Conservation (phyloP, 31 red algal genomes). For the Asparagopsis taxiformis region DNA sequence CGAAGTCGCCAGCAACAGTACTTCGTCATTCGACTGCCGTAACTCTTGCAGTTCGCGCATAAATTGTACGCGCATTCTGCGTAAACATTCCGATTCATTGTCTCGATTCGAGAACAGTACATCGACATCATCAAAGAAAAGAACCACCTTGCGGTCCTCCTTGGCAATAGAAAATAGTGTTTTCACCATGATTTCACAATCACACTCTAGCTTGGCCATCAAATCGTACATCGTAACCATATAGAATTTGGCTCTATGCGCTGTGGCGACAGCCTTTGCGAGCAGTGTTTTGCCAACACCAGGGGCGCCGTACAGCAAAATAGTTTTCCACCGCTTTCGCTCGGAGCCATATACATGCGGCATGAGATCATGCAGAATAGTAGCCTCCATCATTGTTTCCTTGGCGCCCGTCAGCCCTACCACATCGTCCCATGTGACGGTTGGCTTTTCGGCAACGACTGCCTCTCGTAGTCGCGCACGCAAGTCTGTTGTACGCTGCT, state of each 20-base stretch:
- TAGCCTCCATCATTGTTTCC: conserved; percentile 72
- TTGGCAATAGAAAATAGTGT: conserved; percentile 61
- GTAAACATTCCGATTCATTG: no score
- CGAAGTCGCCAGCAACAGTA: conserved; percentile 71
- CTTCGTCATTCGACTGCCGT: no score
- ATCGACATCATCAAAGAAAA: conserved; percentile 74
- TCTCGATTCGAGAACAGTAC: no score
- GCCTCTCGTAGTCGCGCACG: conserved; percentile 35
- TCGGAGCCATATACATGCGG: conserved; percentile 49
- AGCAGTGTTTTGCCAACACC: conserved; percentile 67
- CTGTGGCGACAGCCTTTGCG: conserved; percentile 81
- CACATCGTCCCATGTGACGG: conserved; percentile 70
- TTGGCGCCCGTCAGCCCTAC: conserved; percentile 77
- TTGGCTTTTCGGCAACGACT: conserved; percentile 58
- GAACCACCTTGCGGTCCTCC: conserved; percentile 24
- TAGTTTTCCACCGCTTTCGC: conserved; percentile 68
- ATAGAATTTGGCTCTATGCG: conserved; percentile 34
- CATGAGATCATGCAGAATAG: conserved; percentile 43
- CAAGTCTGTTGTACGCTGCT: no score
- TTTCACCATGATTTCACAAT: conserved; percentile 55
- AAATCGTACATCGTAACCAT: conserved; percentile 30
- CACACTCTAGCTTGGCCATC: conserved; percentile 57
- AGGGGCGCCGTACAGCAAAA: conserved; percentile 81
- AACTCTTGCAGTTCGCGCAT: no score
- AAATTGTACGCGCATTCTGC: no score